Evolutionary conservation across 345 rosid genomes (phyloP).

Genomic region (Euphorbia pulcherrima): DNA sequence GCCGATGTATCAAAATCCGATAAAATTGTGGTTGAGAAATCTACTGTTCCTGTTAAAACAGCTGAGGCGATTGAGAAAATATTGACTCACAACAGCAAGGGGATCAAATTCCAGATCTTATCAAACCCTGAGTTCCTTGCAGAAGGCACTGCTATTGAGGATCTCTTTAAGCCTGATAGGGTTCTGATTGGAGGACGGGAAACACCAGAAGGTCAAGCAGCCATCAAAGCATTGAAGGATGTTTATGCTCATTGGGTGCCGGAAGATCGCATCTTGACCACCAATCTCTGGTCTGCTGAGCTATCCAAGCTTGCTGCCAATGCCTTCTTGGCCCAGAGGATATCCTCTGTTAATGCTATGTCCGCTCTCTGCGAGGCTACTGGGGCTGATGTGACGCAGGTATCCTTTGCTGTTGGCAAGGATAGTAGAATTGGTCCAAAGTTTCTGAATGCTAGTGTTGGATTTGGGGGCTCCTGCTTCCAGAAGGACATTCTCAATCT

Average conservation of each 20-base stretch:
- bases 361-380: constrained; percentile 91
- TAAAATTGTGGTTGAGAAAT: constrained; percentile 91
- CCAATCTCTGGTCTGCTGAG: constrained; percentile 95
- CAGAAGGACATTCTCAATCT: constrained; percentile 85
- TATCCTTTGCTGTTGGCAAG: constrained; percentile 70
- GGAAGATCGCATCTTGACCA: constrained; percentile 67
- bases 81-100: constrained; percentile 86
- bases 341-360: constrained; percentile 89
- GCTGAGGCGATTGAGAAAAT: constrained; percentile 93
- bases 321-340: constrained; percentile 88
- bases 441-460: constrained; percentile 84
- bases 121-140: constrained; percentile 97
- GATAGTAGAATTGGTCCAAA: constrained; percentile 80
- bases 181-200: constrained; percentile 93
- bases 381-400: constrained; percentile 76
- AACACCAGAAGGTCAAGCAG: constrained; percentile 79
- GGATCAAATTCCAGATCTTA: constrained; percentile 85
- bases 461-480: constrained; percentile 89
- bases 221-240: constrained; percentile 67
- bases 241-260: constrained; percentile 89
- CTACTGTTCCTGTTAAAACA: constrained; percentile 91
- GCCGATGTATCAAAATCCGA: constrained; percentile 86
- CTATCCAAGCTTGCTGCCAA: constrained; percentile 94
- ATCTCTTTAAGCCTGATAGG: constrained; percentile 71
- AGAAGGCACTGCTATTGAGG: constrained; percentile 83